phyloP scores from a whole-genome alignment of 1,284 basidiomycete genomes.

The Lentinula novae-zelandiae region DNA sequence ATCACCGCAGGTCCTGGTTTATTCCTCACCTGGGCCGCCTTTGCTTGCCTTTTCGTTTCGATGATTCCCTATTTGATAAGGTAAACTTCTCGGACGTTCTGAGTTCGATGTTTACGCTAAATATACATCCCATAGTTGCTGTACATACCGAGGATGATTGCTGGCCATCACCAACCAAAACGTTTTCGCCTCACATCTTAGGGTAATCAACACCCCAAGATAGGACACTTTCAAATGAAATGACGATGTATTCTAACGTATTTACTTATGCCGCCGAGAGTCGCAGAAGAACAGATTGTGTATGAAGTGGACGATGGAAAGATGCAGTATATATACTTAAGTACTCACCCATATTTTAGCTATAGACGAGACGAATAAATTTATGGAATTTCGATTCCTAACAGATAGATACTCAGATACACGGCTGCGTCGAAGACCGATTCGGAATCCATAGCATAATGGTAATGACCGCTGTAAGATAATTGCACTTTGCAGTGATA shows the following conservation, averaged over 20 bases:
- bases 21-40: conserved; percentile 67
- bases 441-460: no score
- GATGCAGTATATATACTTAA: not conserved
- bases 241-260: not conserved
- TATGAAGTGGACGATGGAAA: not conserved
- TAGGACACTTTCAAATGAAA: not conserved
- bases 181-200: not conserved
- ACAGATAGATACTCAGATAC: no score
- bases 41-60: conserved; percentile 58
- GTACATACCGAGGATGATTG: conserved; percentile 64
- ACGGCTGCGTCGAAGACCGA: no score
- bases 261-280: not conserved
- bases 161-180: not conserved
- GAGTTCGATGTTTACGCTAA: conserved; percentile 16
- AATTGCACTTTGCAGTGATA: no score
- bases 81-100: conserved; percentile 28
- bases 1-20: conserved; percentile 61
- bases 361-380: not conserved
- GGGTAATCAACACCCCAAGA: not conserved
- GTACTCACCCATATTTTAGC: not conserved
- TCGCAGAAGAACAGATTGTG: not conserved
- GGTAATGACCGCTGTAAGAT: no score
- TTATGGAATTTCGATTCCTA: not conserved
- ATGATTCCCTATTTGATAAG: conserved; percentile 72
- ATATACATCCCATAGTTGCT: conserved; percentile 41